Conservation (phyloP, 345 rosid genomes). For the Reutealis trisperma region DNA sequence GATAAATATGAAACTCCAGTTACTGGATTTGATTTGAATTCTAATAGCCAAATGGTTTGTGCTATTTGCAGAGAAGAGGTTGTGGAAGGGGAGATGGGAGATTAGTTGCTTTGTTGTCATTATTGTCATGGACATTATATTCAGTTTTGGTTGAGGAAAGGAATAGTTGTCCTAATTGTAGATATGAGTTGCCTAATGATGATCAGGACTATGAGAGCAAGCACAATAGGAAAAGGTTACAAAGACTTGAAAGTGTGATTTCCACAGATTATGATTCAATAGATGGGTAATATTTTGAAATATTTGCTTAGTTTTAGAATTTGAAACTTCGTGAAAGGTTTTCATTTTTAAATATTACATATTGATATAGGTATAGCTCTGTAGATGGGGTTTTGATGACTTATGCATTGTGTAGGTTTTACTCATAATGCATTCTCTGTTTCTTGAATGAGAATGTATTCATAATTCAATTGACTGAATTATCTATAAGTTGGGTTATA, state of each 20-base stretch:
- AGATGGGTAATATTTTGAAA: slow-evolving; percentile 32
- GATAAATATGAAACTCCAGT: slow-evolving; percentile 28
- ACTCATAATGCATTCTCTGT: neutral
- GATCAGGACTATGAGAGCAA: slow-evolving; percentile 47
- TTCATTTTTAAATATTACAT: neutral
- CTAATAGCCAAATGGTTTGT: slow-evolving; percentile 49
- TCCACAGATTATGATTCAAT: slow-evolving; percentile 9
- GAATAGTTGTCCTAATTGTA: slow-evolving; percentile 20
- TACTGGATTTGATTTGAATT: slow-evolving; percentile 47
- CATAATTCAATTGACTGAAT: neutral
- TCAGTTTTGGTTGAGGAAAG: slow-evolving; percentile 13
- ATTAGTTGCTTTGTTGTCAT: slow-evolving; percentile 31
- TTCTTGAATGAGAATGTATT: neutral
- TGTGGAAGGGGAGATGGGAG: slow-evolving; percentile 36
- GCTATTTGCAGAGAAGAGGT: slow-evolving; percentile 57
- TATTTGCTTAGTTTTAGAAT: slow-evolving; percentile 20
- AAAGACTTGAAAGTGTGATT: slow-evolving; percentile 8
- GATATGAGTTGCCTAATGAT: slow-evolving; percentile 44
- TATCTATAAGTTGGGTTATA: neutral
- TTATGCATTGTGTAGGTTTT: neutral
- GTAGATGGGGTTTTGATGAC: neutral
- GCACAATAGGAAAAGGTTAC: slow-evolving; percentile 16
- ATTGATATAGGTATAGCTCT: too few relatives aligned
- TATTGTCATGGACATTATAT: slow-evolving; percentile 20
- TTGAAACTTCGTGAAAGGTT: slow-evolving; percentile 6